Conservation (phyloP, 1,284 basidiomycete genomes). For the Agroathelia rolfsii region DNA sequence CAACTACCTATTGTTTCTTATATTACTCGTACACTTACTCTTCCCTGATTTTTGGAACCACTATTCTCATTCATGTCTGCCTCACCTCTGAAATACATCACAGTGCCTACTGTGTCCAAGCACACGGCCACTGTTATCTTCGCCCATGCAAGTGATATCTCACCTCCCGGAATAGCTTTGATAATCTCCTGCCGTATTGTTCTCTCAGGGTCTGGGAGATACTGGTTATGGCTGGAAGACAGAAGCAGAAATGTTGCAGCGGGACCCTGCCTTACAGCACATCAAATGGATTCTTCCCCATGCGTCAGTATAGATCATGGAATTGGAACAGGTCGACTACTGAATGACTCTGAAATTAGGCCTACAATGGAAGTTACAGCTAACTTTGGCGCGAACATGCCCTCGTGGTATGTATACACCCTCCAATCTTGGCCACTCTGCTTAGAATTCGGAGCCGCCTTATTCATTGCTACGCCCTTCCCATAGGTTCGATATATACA, state of each 20-base stretch:
- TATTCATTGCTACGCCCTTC: too few species aligned
- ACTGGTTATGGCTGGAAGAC: conserved; percentile 70
- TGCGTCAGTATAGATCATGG: conserved; percentile 51
- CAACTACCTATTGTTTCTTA: too few species aligned
- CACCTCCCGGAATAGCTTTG: too few species aligned
- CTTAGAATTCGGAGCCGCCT: too few species aligned
- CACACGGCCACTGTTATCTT: conserved; percentile 88
- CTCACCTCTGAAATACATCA: conserved; percentile 40
- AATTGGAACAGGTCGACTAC: too few species aligned
- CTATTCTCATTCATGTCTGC: too few species aligned
- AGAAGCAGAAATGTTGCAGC: conserved; percentile 62
- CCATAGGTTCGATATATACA: conserved; percentile 32
- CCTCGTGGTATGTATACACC: conserved; percentile 56
- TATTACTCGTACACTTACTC: too few species aligned
- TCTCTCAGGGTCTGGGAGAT: conserved; percentile 77
- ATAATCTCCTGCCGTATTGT: too few species aligned
- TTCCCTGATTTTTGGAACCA: too few species aligned
- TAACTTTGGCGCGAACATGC: conserved; percentile 63
- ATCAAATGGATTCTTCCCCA: conserved; percentile 81
- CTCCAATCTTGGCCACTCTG: too few species aligned
- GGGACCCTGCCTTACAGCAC: conserved; percentile 50
- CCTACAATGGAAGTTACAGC: conserved; percentile 50
- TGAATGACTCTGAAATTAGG: too few species aligned
- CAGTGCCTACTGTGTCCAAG: conserved; percentile 42
- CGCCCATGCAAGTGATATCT: conserved; percentile 71